Evolutionary conservation across 108 stramenopile species (phyloP), one percentile per base, ranked within the genome.

Genomic region (Nannochloropsis granulata): DNA sequence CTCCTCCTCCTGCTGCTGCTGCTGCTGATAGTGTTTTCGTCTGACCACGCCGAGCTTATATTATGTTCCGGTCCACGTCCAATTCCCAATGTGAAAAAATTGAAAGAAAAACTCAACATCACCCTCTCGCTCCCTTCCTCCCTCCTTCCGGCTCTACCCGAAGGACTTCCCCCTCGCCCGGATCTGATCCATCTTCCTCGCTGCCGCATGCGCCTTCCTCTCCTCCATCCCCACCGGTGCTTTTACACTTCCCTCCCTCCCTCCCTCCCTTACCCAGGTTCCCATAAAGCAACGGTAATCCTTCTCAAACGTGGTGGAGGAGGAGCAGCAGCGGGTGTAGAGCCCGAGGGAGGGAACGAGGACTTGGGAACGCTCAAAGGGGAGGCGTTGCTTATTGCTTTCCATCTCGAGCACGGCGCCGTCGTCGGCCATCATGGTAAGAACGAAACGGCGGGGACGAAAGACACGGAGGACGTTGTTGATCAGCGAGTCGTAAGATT

Each of bases 391-490:
- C 56, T 71, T 71, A 44, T 94, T 95, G 44, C 92, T 91, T 44
- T 90, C 91, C 84, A 99, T 92, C 78, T 95, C 90, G 43, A 86
- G 84, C 84, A 99, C 88, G 13, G 97, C 99, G 24, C 92, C 93
- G 83, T 98, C 96, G 88, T 99, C 99, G 0, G 98, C 99, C 94
- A 99, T 96, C 84, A 99, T 92, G 13, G 99, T 99, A 86, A 99
- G 93, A 71, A 97, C 97, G 88, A 98, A 98, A 16, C 98, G 93
- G 90, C 93, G 92, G 13, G 99, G 99, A 23, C 94, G 91, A 88
- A 99, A 99, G 43, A 95, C 95, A 24, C 93, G 88, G 24, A 99
- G 91, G 13, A 98, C 97, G 88, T 98, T 98, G 85, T 92, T 95
- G 56, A 99, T 93, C 44, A 99, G 90, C 9, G 94, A 87, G 34